Evolutionary conservation across 2,329 filamentous ascomycete genomes (phyloP).

Genomic region (Colletotrichum sp.): DNA sequence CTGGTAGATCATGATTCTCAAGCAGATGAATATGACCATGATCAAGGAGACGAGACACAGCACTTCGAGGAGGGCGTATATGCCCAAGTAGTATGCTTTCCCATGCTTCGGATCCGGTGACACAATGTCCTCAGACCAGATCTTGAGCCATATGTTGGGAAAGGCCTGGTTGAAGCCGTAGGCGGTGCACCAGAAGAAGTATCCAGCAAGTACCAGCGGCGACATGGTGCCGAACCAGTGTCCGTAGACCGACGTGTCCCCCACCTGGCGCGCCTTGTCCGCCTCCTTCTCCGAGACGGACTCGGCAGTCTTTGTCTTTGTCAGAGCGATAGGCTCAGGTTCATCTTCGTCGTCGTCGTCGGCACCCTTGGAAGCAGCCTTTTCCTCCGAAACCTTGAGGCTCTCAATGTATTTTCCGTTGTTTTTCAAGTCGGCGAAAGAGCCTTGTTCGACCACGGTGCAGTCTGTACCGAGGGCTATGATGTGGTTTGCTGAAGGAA

Average conservation of each 20-base stretch:
- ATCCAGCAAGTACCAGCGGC: slow-evolving; percentile 14
- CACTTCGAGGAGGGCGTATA: slow-evolving; percentile 30
- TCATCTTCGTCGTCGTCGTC: neutral
- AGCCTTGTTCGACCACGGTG: slow-evolving; percentile 44
- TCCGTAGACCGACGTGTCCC: slow-evolving; percentile 37
- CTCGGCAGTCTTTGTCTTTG: neutral
- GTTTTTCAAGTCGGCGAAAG: slow-evolving; percentile 39
- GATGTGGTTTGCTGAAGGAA: slow-evolving; percentile 48
- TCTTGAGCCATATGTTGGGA: slow-evolving; percentile 44
- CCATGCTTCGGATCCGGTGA: slow-evolving; percentile 6
- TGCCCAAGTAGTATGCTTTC: slow-evolving; percentile 32
- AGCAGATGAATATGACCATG: slow-evolving; percentile 25
- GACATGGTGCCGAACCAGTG: slow-evolving; percentile 37
- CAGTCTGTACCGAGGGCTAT: slow-evolving; percentile 46
- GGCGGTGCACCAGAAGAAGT: slow-evolving; percentile 25
- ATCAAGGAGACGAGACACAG: slow-evolving; percentile 24
- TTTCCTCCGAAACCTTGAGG: slow-evolving; percentile 35
- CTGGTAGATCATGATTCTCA: slow-evolving; percentile 27
- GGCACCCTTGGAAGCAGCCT: neutral
- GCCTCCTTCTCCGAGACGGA: neutral
- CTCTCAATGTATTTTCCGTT: slow-evolving; percentile 43
- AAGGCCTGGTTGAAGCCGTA: slow-evolving; percentile 32
- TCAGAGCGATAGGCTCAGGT: neutral
- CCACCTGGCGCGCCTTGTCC: slow-evolving; percentile 28
- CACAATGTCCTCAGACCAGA: slow-evolving; percentile 39